phyloP scores from a whole-genome alignment of 169 alveolate genomes.

The Eimeria praecox region DNA sequence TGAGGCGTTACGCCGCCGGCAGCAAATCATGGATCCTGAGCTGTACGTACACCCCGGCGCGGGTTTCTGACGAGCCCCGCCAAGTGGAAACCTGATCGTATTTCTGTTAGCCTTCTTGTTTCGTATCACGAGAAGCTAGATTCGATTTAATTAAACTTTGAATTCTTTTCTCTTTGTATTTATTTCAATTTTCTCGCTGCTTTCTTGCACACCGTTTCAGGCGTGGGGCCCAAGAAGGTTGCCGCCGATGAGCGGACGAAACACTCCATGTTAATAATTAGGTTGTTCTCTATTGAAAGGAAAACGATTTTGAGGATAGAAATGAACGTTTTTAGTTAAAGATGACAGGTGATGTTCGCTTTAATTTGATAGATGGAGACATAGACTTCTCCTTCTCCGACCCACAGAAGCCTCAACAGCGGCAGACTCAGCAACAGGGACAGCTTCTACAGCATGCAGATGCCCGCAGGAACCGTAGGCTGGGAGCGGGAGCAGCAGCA shows the following conservation, averaged over 20 bases:
- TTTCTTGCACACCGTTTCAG: neutral
- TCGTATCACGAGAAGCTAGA: no score
- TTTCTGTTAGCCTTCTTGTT: neutral
- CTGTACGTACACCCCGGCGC: conserved; percentile 30
- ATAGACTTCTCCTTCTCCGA: neutral
- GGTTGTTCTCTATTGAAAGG: no score
- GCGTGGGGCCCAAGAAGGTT: neutral
- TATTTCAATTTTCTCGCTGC: neutral
- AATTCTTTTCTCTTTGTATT: no score
- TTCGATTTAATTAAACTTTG: no score
- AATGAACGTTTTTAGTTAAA: no score
- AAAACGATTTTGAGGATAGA: neutral
- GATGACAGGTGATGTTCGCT: conserved; percentile 5
- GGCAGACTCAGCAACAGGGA: conserved; percentile 23
- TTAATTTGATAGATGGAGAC: conserved; percentile 12
- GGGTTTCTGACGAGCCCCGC: conserved; percentile 26
- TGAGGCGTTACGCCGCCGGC: neutral
- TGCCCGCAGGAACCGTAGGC: conserved; percentile 1
- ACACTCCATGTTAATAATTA: neutral
- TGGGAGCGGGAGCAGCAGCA: conserved; percentile 20
- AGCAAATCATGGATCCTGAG: neutral
- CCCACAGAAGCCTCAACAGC: neutral
- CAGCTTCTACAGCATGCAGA: neutral
- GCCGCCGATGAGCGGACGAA: neutral
- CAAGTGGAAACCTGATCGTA: neutral